Conservation (phyloP, 352 stramenopile species). For the Albugo laibachii region DNA sequence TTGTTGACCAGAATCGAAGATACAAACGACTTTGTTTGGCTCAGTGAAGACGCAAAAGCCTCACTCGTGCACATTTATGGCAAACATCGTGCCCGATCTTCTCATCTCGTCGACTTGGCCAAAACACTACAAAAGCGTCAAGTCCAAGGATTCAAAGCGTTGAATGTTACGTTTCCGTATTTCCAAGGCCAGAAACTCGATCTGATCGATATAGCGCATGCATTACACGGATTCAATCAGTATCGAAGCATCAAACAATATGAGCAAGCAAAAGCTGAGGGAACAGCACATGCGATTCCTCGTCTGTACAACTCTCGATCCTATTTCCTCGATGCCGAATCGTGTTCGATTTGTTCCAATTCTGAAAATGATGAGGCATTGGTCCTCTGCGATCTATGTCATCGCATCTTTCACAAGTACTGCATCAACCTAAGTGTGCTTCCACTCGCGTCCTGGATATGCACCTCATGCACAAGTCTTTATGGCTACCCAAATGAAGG, state of each 20-base stretch:
- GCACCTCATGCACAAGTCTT: slow-evolving; percentile 43
- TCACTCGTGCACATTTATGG: slow-evolving; percentile 73
- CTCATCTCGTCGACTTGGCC: slow-evolving; percentile 41
- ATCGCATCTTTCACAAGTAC: slow-evolving; percentile 68
- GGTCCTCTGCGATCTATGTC: slow-evolving; percentile 64
- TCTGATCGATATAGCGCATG: slow-evolving; percentile 68
- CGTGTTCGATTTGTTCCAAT: slow-evolving; percentile 33
- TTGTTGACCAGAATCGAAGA: slow-evolving; percentile 31
- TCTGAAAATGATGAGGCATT: slow-evolving; percentile 45
- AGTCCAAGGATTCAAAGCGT: slow-evolving; percentile 56
- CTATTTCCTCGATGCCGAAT: slow-evolving; percentile 53
- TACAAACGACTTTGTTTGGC: slow-evolving; percentile 58
- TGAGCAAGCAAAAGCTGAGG: slow-evolving; percentile 12
- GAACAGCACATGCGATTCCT: slow-evolving; percentile 17
- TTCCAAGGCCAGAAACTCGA: slow-evolving; percentile 65
- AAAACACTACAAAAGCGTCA: slow-evolving; percentile 56
- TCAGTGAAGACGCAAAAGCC: slow-evolving; percentile 50
- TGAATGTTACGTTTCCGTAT: slow-evolving; percentile 58
- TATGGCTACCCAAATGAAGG: slow-evolving; percentile 41
- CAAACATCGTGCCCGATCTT: slow-evolving; percentile 42
- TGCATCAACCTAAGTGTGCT: slow-evolving; percentile 64
- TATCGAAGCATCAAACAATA: slow-evolving; percentile 75
- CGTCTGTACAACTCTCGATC: slow-evolving; percentile 42
- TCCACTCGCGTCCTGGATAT: slow-evolving; percentile 61
- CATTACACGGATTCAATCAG: slow-evolving; percentile 56